Percentiles rank a stretch among this genome's conserved stretches.
phyloP scores from a whole-genome alignment of 306 rosid species.

The Carpinus fangiana region DNA sequence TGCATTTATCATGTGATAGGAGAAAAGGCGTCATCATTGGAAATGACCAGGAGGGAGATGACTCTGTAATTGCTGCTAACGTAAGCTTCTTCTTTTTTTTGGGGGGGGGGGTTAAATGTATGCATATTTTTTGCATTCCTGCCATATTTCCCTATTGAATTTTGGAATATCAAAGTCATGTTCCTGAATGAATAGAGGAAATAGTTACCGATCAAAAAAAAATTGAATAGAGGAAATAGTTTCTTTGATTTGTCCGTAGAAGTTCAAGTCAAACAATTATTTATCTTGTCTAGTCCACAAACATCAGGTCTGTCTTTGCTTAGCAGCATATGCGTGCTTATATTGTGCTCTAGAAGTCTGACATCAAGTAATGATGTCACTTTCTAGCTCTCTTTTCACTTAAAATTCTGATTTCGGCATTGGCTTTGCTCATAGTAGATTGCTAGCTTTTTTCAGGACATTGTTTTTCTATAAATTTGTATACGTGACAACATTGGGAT shows the following conservation, averaged over 20 bases:
- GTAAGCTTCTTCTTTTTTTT: conserved; percentile 44
- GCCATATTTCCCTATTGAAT: neutral
- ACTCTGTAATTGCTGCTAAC: conserved; percentile 82
- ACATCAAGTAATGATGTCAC: neutral
- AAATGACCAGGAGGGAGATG: conserved; percentile 98
- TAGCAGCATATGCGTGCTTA: neutral
- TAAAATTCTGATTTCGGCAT: neutral
- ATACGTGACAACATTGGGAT: neutral
- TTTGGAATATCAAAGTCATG: neutral
- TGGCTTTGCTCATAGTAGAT: neutral
- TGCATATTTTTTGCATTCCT: neutral
- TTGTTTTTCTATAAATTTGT: neutral
- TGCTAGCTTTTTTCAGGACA: neutral
- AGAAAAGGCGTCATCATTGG: conserved; percentile 94
- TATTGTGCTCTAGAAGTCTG: neutral
- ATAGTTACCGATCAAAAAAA: too few species aligned
- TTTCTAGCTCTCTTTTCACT: neutral
- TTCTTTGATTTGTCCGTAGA: neutral
- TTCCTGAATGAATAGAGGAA: neutral
- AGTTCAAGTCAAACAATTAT: neutral
- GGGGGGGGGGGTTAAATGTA: neutral
- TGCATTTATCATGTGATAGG: conserved; percentile 43
- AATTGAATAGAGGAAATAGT: neutral
- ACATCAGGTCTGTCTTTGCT: neutral
- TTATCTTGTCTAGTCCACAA: neutral